phyloP scores from a whole-genome alignment of 768 basidiomycete species.

The Peribolospora kevripleyi region DNA sequence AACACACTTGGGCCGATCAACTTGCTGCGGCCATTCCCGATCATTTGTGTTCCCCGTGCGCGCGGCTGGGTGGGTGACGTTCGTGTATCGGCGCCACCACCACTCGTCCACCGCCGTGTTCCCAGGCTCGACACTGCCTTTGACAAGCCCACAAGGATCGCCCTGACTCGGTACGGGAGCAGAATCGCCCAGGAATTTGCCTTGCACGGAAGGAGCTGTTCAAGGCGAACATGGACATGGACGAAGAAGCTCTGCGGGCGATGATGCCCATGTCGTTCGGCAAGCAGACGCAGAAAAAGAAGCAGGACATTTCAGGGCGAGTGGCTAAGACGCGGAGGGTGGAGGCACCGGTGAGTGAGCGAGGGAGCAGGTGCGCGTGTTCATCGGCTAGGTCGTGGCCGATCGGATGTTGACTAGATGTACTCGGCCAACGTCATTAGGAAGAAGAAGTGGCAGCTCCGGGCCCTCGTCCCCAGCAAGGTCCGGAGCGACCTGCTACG shows the following conservation, averaged over 20 bases:
- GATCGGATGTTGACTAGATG: background rate
- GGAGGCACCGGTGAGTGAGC: slow-evolving; percentile 16
- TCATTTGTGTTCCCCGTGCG: too few species aligned
- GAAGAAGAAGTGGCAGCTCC: slow-evolving; percentile 1
- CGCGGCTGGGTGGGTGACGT: too few species aligned
- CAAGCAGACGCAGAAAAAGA: slow-evolving; percentile 39
- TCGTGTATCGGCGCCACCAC: too few species aligned
- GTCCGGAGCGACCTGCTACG: background rate
- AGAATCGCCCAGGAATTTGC: too few species aligned
- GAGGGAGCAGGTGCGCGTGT: background rate
- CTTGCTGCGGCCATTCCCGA: too few species aligned
- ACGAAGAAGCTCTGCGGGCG: slow-evolving; percentile 41
- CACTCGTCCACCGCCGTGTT: too few species aligned
- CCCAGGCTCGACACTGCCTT: too few species aligned
- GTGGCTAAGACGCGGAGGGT: slow-evolving; percentile 52
- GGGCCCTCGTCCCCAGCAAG: background rate
- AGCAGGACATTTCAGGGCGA: slow-evolving; percentile 40
- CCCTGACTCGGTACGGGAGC: too few species aligned
- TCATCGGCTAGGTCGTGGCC: slow-evolving; percentile 2
- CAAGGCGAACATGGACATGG: slow-evolving; percentile 20
- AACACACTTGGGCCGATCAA: too few species aligned
- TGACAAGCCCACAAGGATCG: too few species aligned
- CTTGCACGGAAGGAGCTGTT: too few species aligned
- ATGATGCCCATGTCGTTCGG: slow-evolving; percentile 72
- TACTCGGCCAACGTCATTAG: slow-evolving; percentile 5